These are phyloP conservation scores for Cladosporium sp. DNA, from an alignment of 2,329 filamentous ascomycete species.

Conservation along the genomic window DNA sequence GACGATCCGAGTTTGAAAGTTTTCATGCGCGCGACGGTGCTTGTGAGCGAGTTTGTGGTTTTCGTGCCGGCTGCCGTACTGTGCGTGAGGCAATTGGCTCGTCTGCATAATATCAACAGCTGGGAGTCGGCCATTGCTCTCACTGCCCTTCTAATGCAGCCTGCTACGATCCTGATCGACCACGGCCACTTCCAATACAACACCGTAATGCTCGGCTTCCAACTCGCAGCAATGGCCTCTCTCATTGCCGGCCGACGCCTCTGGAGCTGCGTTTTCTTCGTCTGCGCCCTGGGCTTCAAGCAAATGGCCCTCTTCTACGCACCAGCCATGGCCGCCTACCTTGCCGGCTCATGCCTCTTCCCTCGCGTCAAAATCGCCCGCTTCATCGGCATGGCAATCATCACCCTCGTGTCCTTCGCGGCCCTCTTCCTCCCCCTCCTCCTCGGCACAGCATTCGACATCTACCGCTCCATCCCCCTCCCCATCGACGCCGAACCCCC, in stretches of 20 bases:
- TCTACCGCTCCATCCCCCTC: slow-evolving; percentile 58
- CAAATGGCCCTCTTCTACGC: slow-evolving; percentile 99
- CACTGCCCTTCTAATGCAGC: slow-evolving; percentile 87
- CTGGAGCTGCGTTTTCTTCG: slow-evolving; percentile 92
- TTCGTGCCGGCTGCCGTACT: slow-evolving; percentile 82
- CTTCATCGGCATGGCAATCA: slow-evolving; percentile 68
- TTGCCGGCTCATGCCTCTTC: slow-evolving; percentile 79
- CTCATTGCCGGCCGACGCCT: slow-evolving; percentile 78
- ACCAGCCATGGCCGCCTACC: slow-evolving; percentile 84
- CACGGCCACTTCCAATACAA: slow-evolving; percentile 98
- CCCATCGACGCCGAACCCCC: slow-evolving; percentile 43
- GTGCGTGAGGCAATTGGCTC: slow-evolving; percentile 76
- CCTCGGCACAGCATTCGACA: slow-evolving; percentile 64
- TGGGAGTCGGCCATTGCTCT: slow-evolving; percentile 84
- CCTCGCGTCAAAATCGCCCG: slow-evolving; percentile 64
- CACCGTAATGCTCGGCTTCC: slow-evolving; percentile 92
- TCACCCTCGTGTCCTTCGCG: slow-evolving; percentile 68
- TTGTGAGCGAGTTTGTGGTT: slow-evolving; percentile 84
- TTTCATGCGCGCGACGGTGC: slow-evolving; percentile 90
- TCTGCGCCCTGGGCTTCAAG: slow-evolving; percentile 91
- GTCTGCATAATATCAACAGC: slow-evolving; percentile 64
- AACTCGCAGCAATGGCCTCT: slow-evolving; percentile 80
- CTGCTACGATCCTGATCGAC: slow-evolving; percentile 83
- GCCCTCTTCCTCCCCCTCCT: slow-evolving; percentile 72
- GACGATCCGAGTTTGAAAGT: slow-evolving; percentile 79